Conservation (phyloP, 208 protist genomes). For the Wallacemonas sp. region DNA sequence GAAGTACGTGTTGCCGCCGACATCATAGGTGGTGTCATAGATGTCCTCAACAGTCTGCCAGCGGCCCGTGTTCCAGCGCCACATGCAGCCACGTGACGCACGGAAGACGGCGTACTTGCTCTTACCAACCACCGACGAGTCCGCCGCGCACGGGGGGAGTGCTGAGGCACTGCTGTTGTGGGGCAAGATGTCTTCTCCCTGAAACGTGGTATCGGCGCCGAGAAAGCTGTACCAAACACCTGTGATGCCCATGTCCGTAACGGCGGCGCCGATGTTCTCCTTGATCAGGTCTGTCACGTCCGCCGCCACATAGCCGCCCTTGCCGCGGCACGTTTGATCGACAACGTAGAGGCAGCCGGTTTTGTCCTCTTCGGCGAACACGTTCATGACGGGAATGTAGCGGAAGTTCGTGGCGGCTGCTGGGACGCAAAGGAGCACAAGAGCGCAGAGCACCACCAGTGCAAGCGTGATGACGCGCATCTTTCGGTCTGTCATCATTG, state of each 20-base stretch:
- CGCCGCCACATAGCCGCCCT: constrained; percentile 29
- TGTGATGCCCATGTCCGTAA: constrained; percentile 5
- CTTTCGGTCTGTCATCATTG: too few relatives aligned
- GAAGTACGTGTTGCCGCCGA: not conserved
- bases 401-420: constrained; percentile 15
- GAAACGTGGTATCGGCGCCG: constrained; percentile 18
- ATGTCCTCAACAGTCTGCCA: constrained; percentile 29
- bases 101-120: not conserved
- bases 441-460: not conserved
- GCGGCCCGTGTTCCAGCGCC: constrained; percentile 46
- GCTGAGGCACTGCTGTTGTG: not conserved
- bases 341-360: constrained; percentile 14
- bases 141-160: not conserved
- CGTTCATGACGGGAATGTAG: constrained; percentile 26
- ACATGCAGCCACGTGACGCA: constrained; percentile 39
- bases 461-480: too few relatives aligned
- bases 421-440: too few relatives aligned
- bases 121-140: not conserved
- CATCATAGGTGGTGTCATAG: constrained; percentile 8
- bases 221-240: constrained; percentile 37
- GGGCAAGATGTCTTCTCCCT: not conserved
- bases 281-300: constrained; percentile 27
- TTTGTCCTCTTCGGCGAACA: constrained; percentile 18
- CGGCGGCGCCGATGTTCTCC: constrained; percentile 16
- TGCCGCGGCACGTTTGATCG: constrained; percentile 19